Percentiles rank a stretch among this genome's conserved stretches.
Evolutionary conservation across 148 eudicot genomes (phyloP).

Genomic region (Rhododendron mucronatum): DNA sequence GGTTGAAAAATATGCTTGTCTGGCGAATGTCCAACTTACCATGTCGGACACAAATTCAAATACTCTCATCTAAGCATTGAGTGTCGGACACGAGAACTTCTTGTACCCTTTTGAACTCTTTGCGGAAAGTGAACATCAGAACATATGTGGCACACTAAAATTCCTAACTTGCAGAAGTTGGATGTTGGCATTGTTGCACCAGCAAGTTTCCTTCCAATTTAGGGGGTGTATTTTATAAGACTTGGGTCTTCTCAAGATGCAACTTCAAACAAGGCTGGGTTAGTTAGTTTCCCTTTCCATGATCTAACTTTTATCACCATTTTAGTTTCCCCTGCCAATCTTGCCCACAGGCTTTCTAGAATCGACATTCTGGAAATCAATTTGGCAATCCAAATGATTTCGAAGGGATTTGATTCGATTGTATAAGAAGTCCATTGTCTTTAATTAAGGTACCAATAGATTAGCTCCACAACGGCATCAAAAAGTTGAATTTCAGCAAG

Average conservation of each 20-base stretch:
- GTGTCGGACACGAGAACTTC: not conserved
- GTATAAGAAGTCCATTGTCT: not conserved
- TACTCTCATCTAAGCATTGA: not conserved
- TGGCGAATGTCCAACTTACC: not conserved
- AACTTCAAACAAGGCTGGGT: not conserved
- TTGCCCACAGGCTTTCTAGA: not conserved
- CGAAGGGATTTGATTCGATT: not conserved
- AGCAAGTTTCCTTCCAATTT: constrained; percentile 8
- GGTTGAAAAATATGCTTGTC: not conserved
- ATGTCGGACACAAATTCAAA: not conserved
- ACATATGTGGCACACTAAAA: not conserved
- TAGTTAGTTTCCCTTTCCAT: not conserved
- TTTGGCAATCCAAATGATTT: not conserved
- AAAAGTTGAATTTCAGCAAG: not conserved
- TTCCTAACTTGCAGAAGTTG: constrained; percentile 8
- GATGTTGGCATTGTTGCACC: not conserved
- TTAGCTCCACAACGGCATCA: not conserved
- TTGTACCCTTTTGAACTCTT: not conserved
- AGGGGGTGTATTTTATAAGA: not conserved
- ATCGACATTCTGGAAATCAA: not conserved
- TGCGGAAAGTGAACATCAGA: not conserved
- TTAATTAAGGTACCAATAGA: not conserved
- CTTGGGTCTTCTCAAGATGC: not conserved
- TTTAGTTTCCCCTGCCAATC: not conserved
- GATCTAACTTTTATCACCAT: not conserved